phyloP scores from a whole-genome alignment of 257 asterid species.

The Echium plantagineum region DNA sequence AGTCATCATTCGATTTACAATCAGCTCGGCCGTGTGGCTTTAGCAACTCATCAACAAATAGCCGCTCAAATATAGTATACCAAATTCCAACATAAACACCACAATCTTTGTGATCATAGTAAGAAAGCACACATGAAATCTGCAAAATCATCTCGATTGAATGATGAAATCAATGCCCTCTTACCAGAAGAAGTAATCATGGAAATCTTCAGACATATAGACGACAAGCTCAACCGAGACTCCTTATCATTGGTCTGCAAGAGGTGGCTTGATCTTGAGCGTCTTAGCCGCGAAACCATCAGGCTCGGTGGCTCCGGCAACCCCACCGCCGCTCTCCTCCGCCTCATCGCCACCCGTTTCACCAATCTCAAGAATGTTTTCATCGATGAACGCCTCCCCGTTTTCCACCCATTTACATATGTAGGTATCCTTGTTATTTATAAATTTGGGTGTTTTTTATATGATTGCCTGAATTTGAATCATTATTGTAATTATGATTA shows the following conservation, averaged over 20 bases:
- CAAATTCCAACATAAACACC: too few species aligned
- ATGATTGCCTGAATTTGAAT: too few species aligned
- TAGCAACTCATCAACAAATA: too few species aligned
- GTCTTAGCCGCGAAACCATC: conserved; percentile 58
- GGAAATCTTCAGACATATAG: conserved; percentile 46
- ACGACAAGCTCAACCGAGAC: conserved; percentile 53
- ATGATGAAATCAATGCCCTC: conserved; percentile 22
- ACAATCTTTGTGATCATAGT: too few species aligned
- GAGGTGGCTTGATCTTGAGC: conserved; percentile 80
- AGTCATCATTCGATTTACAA: too few species aligned
- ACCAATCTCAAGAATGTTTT: conserved; percentile 32
- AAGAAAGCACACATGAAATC: not conserved
- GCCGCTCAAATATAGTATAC: too few species aligned
- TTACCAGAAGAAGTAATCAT: conserved; percentile 64
- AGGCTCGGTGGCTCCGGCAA: conserved; percentile 63
- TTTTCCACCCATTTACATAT: conserved; percentile 34
- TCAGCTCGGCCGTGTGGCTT: too few species aligned
- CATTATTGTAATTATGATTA: too few species aligned
- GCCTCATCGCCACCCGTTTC: conserved; percentile 40
- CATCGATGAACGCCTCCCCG: conserved; percentile 52
- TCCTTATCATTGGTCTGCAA: conserved; percentile 69
- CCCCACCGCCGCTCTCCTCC: conserved; percentile 35
- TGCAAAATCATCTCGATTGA: not conserved
- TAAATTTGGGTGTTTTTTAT: too few species aligned
- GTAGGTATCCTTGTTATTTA: conserved; percentile 23